Evolutionary conservation across 2,329 filamentous ascomycete species (phyloP).

Genomic region (Geosmithia flava): DNA sequence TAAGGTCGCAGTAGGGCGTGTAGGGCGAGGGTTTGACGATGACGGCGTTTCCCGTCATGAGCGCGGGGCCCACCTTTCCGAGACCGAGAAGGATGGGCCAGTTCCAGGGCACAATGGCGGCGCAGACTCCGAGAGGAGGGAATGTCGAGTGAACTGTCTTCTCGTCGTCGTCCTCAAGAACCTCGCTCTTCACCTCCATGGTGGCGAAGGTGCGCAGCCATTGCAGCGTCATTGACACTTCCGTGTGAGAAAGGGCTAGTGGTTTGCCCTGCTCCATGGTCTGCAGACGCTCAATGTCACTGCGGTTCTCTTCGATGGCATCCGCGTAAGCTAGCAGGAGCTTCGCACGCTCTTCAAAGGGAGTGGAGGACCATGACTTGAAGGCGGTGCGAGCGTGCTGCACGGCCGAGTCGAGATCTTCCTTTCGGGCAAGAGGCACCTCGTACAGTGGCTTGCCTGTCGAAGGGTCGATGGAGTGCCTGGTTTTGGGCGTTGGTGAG

Average conservation of each 20-base stretch:
- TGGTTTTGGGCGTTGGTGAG: neutral
- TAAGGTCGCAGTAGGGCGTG: constrained; percentile 45
- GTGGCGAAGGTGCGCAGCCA: constrained; percentile 15
- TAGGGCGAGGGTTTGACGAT: constrained; percentile 47
- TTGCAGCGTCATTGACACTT: neutral
- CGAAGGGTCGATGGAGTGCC: constrained; percentile 4
- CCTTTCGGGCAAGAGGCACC: constrained; percentile 1
- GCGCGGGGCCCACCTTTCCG: constrained; percentile 42
- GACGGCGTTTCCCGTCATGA: constrained; percentile 42
- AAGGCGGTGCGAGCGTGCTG: constrained; percentile 1
- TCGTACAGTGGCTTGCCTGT: constrained; percentile 1
- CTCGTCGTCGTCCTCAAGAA: constrained; percentile 16
- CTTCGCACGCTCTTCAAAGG: constrained; percentile 1
- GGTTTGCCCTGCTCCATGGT: constrained; percentile 4
- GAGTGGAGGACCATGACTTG: constrained; percentile 2
- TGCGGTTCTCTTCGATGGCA: neutral
- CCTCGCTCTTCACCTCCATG: constrained; percentile 8
- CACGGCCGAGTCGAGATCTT: constrained; percentile 3
- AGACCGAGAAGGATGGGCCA: constrained; percentile 39
- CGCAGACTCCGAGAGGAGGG: constrained; percentile 41
- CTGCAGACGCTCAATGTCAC: constrained; percentile 1
- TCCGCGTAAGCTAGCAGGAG: constrained; percentile 1
- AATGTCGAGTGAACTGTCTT: constrained; percentile 4
- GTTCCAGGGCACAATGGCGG: constrained; percentile 45
- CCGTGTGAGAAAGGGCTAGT: neutral